Conservation (phyloP, 1,139 yeast genomes). For the Blastobotrys persicus region DNA sequence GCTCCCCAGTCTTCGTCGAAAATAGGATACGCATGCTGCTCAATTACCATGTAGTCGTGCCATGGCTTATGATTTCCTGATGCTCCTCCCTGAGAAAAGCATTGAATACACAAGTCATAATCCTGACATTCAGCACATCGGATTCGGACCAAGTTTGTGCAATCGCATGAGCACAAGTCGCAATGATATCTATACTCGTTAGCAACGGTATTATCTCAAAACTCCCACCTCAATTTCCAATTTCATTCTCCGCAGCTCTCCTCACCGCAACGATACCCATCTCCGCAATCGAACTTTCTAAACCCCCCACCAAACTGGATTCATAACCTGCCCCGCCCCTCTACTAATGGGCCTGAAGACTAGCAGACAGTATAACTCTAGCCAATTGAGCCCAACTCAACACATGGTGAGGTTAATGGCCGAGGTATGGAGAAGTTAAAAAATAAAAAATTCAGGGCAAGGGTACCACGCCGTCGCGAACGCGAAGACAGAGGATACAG, state of each 20-base stretch:
- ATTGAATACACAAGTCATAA: slow-evolving; percentile 93
- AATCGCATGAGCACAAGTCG: slow-evolving; percentile 92
- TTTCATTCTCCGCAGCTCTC: too few species aligned
- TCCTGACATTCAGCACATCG: slow-evolving; percentile 91
- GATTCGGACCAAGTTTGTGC: slow-evolving; percentile 86
- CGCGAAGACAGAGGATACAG: neutral
- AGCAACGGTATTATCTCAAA: too few species aligned
- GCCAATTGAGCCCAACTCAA: too few species aligned
- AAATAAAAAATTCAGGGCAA: neutral
- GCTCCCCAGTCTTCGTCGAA: slow-evolving; percentile 96
- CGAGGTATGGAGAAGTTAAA: too few species aligned
- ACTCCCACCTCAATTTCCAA: too few species aligned
- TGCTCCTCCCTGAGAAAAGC: slow-evolving; percentile 80
- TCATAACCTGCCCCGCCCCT: too few species aligned
- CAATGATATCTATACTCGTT: slow-evolving; percentile 80
- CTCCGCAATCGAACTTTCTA: too few species aligned
- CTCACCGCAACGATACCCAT: too few species aligned
- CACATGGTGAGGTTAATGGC: neutral
- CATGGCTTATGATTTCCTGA: slow-evolving; percentile 89
- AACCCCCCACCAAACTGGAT: too few species aligned
- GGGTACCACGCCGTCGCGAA: neutral
- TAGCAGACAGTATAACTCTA: too few species aligned
- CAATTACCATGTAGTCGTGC: slow-evolving; percentile 89
- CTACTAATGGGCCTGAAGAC: too few species aligned
- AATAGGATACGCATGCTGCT: slow-evolving; percentile 93